Percentiles rank a stretch among this genome's conserved stretches.
These are phyloP conservation scores for Trichoderma atroviride DNA, from an alignment of 2,329 filamentous ascomycete species.

Conservation along the genomic window DNA sequence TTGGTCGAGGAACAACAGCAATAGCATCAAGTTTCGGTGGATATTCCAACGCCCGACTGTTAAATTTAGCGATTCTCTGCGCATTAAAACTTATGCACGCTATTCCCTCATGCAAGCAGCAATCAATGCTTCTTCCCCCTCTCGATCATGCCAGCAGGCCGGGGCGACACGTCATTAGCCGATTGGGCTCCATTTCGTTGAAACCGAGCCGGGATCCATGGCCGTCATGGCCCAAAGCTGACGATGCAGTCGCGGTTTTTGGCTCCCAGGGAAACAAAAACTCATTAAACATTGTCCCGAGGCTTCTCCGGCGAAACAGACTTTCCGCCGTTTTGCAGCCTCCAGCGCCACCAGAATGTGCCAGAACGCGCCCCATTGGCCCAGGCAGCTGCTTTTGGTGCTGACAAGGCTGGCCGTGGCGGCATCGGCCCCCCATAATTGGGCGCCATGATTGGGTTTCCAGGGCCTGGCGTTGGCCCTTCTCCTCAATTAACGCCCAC, in stretches of 20 bases:
- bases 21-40: neutral
- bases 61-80: neutral
- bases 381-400: conserved; percentile 1
- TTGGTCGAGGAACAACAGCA: neutral
- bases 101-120: neutral
- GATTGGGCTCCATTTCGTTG: conserved; percentile 14
- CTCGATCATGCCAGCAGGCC: conserved; percentile 9
- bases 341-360: neutral
- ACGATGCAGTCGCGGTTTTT: neutral
- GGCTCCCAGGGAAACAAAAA: neutral
- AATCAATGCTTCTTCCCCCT: neutral
- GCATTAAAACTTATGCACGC: neutral
- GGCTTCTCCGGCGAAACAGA: conserved; percentile 7
- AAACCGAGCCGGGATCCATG: conserved; percentile 18
- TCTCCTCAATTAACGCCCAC: neutral
- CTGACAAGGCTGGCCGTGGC: conserved; percentile 19
- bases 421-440: conserved; percentile 7
- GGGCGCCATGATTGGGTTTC: conserved; percentile 10
- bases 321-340: neutral
- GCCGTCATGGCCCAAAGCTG: neutral
- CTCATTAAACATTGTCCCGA: neutral
- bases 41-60: neutral
- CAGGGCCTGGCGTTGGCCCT: neutral
- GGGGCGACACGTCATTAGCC: conserved; percentile 14
- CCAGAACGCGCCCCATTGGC: neutral